These are phyloP conservation scores for Taiwanofungus camphoratus DNA, from an alignment of 1,284 basidiomycete genomes.

Conservation along the genomic window DNA sequence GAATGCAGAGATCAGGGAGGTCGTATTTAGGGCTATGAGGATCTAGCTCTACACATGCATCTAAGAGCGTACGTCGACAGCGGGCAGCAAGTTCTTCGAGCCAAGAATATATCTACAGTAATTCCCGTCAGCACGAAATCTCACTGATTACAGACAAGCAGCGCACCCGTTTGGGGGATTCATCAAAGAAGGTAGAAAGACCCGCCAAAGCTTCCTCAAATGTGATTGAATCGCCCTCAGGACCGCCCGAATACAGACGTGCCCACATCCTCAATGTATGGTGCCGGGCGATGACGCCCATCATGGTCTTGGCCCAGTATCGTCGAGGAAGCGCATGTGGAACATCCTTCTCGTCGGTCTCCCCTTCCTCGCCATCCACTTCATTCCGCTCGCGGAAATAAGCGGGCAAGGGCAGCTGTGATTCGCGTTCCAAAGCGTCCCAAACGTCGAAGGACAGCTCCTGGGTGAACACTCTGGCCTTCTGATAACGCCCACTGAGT, in stretches of 20 bases:
- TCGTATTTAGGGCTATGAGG: constrained; percentile 15
- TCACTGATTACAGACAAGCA: too few species aligned
- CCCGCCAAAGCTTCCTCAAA: constrained; percentile 46
- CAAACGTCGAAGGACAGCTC: constrained; percentile 43
- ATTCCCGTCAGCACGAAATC: too few species aligned
- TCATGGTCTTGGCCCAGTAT: constrained; percentile 47
- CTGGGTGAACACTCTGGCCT: constrained; percentile 31
- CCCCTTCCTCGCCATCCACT: constrained; percentile 10
- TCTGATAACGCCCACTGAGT: constrained; percentile 30
- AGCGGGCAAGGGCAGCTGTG: constrained; percentile 30
- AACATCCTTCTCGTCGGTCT: constrained; percentile 16
- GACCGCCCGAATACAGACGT: constrained; percentile 18
- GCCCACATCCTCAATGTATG: constrained; percentile 41
- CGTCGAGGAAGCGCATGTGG: constrained; percentile 39
- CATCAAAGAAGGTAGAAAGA: constrained; percentile 52
- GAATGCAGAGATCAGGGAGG: constrained; percentile 13
- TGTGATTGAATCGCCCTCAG: constrained; percentile 18
- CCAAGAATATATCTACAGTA: constrained; percentile 28
- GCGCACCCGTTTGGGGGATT: constrained; percentile 39
- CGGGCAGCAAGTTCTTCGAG: constrained; percentile 36
- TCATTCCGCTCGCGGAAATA: constrained; percentile 20
- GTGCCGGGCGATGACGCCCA: constrained; percentile 39
- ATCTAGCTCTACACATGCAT: constrained; percentile 12
- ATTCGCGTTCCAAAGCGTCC: constrained; percentile 42
- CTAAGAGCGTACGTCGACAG: constrained; percentile 30